Base-by-base conservation (phyloP, 306 rosid genomes). In the Quercus gilva region DNA sequence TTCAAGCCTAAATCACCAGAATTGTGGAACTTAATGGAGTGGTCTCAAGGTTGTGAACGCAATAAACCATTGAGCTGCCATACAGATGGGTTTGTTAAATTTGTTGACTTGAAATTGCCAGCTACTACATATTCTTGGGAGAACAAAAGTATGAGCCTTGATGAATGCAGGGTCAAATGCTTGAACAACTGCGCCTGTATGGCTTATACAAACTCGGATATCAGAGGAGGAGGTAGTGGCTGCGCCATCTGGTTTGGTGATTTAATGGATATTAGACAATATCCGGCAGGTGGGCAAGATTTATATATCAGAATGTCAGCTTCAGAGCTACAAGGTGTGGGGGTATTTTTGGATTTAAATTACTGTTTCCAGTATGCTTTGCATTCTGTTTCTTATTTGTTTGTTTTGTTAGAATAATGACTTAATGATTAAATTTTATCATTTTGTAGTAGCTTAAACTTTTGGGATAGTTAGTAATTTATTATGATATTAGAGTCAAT, bases 171-270 rank as follows among this genome's bases (percentile, higher is more conserved):
- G 73, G 76, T 25, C 0, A 73, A 74, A 51, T 91, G 94, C 73
- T 81, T 86, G 77, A 75, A 55, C 53, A 85, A 91, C 64, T 91
- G 96, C 55, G 77, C 90, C 5, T 92, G 96, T 75, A 81, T 64
- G 55, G 92, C 92, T 55, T 91, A 84, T 69, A 65, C 89, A 5
- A 84, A 82, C 65, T 23, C 80, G 2, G 88, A 89, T 77, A 75
- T 79, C 26, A 78, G 87, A 1, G 88, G 79, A 73, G 86, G 76
- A 20, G 93, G 91, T 3, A 84, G 82, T 76, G 96, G 97, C 14
- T 92, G 96, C 57, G 77, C 73, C 33, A 73, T 85, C 57, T 89
- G 94, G 95, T 83, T 76, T 75, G 85, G 86, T 78, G 86, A 82
- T 73, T 81, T 88, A 10, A 41, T 33, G 15, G 89, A 91, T 74